Evolutionary conservation across 345 rosid genomes (phyloP), one percentile per base, ranked within the genome.

Genomic region (Hibiscus syriacus): DNA sequence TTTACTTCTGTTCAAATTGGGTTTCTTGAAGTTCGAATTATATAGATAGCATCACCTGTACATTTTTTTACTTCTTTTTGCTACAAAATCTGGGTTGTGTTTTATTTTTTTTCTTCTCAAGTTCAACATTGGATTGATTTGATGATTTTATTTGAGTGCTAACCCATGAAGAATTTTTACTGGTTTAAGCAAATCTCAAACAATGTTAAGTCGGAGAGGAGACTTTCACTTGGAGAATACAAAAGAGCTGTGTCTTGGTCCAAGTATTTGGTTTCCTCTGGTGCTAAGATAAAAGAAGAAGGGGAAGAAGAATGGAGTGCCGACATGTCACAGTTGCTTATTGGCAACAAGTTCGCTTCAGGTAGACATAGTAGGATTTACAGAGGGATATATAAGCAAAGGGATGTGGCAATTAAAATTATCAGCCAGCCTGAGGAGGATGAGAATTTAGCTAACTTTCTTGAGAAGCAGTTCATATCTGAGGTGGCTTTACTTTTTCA

Each of bases 281-380:
- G 94, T 20, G 94, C 83, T 6, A 89, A 74, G 76, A 88, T 88
- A 56, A 88, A 84, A 64, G 89, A 84, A 34, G 94, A 83, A 41
- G 89, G 86, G 36, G 94, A 84, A 63, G 82, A 74, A 36, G 85
- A 78, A 70, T 89, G 95, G 90, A 85, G 87, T 70, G 95, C 91
- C 23, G 91, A 89, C 73, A 83, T 89, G 90, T 89, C 95, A 32
- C 86, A 84, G 71, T 78, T 89, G 75, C 73, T 86, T 66, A 80
- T 86, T 55, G 96, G 92, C 8, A 71, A 54, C 76, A 89, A 86
- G 72, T 89, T 89, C 69, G 96, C 96, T 30, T 79, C 88, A 1
- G 92, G 96, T 25, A 78, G 87, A 72, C 96, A 89, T 67, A 86
- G 96, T 72, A 82, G 96, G 86, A 83, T 89, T 63, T 89, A 89